Evolutionary conservation across 352 stramenopile genomes (phyloP).

Genomic region (Plasmopara muralis): DNA sequence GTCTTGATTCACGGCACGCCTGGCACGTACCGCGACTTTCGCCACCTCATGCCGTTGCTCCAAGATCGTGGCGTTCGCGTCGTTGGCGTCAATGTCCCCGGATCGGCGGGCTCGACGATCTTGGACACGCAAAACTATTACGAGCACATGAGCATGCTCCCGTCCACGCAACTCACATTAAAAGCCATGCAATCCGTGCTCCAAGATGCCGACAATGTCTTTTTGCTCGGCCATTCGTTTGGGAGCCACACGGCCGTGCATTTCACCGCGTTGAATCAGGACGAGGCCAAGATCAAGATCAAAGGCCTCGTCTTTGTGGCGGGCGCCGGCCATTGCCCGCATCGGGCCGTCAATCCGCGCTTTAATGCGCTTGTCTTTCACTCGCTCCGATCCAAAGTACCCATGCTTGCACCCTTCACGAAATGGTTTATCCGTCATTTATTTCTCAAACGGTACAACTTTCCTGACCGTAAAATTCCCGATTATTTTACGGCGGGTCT

Average conservation of each 20-base stretch:
- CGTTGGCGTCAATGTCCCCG: slow-evolving; percentile 53
- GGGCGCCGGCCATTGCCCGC: slow-evolving; percentile 36
- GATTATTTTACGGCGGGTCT: slow-evolving; percentile 59
- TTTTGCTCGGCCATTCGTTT: slow-evolving; percentile 65
- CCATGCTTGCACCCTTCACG: slow-evolving; percentile 13
- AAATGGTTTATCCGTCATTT: slow-evolving; percentile 32
- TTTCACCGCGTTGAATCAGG: slow-evolving; percentile 34
- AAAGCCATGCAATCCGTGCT: slow-evolving; percentile 39
- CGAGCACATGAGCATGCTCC: slow-evolving; percentile 29
- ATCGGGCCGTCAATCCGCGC: slow-evolving; percentile 34
- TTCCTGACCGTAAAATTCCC: slow-evolving; percentile 32
- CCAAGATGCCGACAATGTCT: slow-evolving; percentile 25
- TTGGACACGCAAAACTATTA: slow-evolving; percentile 38
- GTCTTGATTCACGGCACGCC: slow-evolving; percentile 59
- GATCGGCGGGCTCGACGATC: slow-evolving; percentile 40
- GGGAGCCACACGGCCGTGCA: slow-evolving; percentile 47
- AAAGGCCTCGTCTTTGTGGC: slow-evolving; percentile 45
- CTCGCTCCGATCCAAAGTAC: slow-evolving; percentile 22
- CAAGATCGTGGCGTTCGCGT: slow-evolving; percentile 36
- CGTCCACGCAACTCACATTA: slow-evolving; percentile 31
- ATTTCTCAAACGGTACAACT: slow-evolving; percentile 43
- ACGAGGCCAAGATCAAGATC: slow-evolving; percentile 26
- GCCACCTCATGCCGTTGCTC: slow-evolving; percentile 51
- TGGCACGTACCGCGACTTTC: slow-evolving; percentile 59
- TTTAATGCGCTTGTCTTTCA: slow-evolving; percentile 27